Evolutionary conservation across 202 grass and related monocot genomes (phyloP).

Genomic region (Schoenoplectus triqueter): DNA sequence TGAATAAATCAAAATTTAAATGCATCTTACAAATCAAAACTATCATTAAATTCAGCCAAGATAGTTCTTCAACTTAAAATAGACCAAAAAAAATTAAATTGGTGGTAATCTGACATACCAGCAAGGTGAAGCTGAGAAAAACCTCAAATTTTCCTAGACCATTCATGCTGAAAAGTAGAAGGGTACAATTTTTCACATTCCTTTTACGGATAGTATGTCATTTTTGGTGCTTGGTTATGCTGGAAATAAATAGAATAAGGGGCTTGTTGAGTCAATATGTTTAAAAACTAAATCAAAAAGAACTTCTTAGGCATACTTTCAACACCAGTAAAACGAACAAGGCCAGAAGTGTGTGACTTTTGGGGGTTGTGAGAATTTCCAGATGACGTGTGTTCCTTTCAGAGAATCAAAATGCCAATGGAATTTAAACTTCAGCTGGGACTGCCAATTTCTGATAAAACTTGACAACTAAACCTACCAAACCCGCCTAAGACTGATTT

Average conservation of each 20-base stretch:
- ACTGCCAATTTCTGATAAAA: background rate
- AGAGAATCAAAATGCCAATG: background rate
- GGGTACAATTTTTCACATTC: background rate
- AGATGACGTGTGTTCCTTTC: background rate
- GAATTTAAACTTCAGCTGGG: background rate
- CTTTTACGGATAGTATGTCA: background rate
- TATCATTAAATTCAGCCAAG: background rate
- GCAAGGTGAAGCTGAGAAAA: background rate
- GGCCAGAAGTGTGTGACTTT: background rate
- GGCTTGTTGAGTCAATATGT: background rate
- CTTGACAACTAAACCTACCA: background rate
- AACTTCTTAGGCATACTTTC: background rate
- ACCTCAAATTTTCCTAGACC: background rate
- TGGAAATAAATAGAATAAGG: background rate
- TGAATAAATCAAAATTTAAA: background rate
- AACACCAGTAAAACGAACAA: background rate
- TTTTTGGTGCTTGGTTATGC: background rate
- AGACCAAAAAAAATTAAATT: background rate
- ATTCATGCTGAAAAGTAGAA: background rate
- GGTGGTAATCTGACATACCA: background rate
- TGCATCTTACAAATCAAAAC: background rate
- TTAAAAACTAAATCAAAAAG: background rate
- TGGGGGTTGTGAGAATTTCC: background rate
- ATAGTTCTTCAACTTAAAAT: background rate
- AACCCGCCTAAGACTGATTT: too few relatives aligned